phyloP scores from a whole-genome alignment of 2,329 filamentous ascomycete genomes.

The Rhinocladiella mackenziei region DNA sequence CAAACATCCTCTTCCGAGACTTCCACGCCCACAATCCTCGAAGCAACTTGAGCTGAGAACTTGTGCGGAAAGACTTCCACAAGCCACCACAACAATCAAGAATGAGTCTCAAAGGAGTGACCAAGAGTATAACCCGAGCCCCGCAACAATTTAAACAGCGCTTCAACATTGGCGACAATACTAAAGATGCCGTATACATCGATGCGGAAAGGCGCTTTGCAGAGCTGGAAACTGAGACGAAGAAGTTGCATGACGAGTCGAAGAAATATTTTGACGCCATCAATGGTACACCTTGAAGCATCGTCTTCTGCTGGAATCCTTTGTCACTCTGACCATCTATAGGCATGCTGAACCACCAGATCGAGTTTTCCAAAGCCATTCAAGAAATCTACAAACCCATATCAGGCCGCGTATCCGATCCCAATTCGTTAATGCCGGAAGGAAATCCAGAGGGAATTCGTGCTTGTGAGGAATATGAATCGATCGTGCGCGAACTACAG shows the following conservation, averaged over 20 bases:
- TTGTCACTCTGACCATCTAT: slow-evolving; percentile 17
- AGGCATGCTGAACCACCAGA: slow-evolving; percentile 94
- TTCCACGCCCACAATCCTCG: background rate
- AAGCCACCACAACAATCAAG: slow-evolving; percentile 13
- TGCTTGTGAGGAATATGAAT: slow-evolving; percentile 95
- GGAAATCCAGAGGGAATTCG: slow-evolving; percentile 90
- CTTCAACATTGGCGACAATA: slow-evolving; percentile 94
- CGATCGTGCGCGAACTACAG: slow-evolving; percentile 83
- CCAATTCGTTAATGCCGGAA: slow-evolving; percentile 72
- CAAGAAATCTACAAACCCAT: slow-evolving; percentile 98
- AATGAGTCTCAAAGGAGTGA: slow-evolving; percentile 98
- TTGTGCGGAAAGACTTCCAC: too few relatives aligned
- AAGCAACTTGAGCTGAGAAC: background rate
- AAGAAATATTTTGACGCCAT: slow-evolving; percentile 97
- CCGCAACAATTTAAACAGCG: slow-evolving; percentile 87
- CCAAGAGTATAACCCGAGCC: slow-evolving; percentile 82
- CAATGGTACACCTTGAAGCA: slow-evolving; percentile 66
- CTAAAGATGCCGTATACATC: slow-evolving; percentile 89
- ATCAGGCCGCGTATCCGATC: slow-evolving; percentile 90
- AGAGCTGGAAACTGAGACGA: slow-evolving; percentile 92
- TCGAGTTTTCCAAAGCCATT: slow-evolving; percentile 95
- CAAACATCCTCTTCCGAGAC: background rate
- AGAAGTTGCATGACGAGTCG: slow-evolving; percentile 93
- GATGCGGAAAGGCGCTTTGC: slow-evolving; percentile 92
- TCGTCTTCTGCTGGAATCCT: too few relatives aligned